phyloP scores from a whole-genome alignment of 139 green algal species.

The Tetratostichococcus sp. region DNA sequence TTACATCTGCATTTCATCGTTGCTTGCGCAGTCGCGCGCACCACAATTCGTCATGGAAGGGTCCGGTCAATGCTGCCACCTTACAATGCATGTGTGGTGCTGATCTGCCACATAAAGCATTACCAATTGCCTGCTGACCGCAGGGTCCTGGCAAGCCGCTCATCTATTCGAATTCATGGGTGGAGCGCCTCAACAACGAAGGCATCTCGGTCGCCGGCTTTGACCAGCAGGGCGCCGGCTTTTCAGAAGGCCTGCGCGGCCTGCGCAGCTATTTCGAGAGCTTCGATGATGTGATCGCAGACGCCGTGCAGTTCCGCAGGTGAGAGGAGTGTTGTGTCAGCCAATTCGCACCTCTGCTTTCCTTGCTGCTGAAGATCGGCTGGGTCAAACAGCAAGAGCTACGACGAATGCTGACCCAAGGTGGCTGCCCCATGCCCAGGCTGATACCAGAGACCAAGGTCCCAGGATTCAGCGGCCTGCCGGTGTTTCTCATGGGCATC shows the following conservation, averaged over 20 bases:
- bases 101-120: no score
- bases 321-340: no score
- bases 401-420: no score
- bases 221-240: slow-evolving; percentile 57
- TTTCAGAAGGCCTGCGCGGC: slow-evolving; percentile 37
- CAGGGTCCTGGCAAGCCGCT: slow-evolving; percentile 22
- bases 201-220: slow-evolving; percentile 59
- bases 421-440: no score
- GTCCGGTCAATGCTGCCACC: background rate
- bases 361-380: no score
- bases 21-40: no score
- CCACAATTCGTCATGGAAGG: no score
- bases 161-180: slow-evolving; percentile 59
- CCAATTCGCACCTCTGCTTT: no score
- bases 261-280: slow-evolving; percentile 47
- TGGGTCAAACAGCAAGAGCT: no score
- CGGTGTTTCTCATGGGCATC: slow-evolving; percentile 51
- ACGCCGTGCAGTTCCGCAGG: slow-evolving; percentile 48
- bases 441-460: background rate
- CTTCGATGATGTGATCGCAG: slow-evolving; percentile 61
- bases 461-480: slow-evolving; percentile 33
- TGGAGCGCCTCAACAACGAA: slow-evolving; percentile 51
- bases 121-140: slow-evolving; percentile 3
- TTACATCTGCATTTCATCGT: no score
- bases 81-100: no score